phyloP scores from a whole-genome alignment of 1,139 yeast species.

The Pichia sorboxylosa region DNA sequence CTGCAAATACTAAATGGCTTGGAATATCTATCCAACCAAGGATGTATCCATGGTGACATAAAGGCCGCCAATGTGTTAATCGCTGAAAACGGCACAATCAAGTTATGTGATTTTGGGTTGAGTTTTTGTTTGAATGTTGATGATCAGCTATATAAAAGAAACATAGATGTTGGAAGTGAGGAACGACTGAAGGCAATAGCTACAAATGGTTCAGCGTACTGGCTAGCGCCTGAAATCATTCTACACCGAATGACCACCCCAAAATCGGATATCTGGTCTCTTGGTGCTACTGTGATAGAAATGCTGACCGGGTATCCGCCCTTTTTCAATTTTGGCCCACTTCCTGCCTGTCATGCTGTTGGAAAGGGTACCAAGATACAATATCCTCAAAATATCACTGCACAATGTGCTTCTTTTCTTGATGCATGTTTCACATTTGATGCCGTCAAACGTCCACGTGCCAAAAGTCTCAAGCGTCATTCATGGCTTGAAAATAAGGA shows the following conservation, averaged over 20 bases:
- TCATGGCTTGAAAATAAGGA: constrained; percentile 38
- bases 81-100: constrained; percentile 47
- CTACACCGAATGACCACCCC: constrained; percentile 33
- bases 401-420: constrained; percentile 52
- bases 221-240: constrained; percentile 83
- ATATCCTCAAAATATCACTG: constrained; percentile 43
- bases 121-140: constrained; percentile 32
- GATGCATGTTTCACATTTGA: constrained; percentile 73
- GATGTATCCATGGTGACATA: constrained; percentile 68
- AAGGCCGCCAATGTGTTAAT: constrained; percentile 69
- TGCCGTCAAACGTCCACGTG: constrained; percentile 49
- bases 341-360: constrained; percentile 87
- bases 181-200: constrained; percentile 12
- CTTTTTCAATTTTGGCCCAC: constrained; percentile 65
- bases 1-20: constrained; percentile 68
- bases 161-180: neutral
- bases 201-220: constrained; percentile 56
- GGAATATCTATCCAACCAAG: constrained; percentile 53
- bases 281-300: constrained; percentile 90
- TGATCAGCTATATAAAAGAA: constrained; percentile 1
- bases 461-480: constrained; percentile 45
- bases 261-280: constrained; percentile 85
- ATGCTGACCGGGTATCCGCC: constrained; percentile 83
- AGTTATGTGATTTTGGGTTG: constrained; percentile 72
- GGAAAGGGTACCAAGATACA: constrained; percentile 80